Percentiles rank a stretch among this genome's conserved stretches.
Evolutionary conservation across 2,329 filamentous ascomycete species (phyloP).

Genomic region (Emmonsiellopsis sp.): DNA sequence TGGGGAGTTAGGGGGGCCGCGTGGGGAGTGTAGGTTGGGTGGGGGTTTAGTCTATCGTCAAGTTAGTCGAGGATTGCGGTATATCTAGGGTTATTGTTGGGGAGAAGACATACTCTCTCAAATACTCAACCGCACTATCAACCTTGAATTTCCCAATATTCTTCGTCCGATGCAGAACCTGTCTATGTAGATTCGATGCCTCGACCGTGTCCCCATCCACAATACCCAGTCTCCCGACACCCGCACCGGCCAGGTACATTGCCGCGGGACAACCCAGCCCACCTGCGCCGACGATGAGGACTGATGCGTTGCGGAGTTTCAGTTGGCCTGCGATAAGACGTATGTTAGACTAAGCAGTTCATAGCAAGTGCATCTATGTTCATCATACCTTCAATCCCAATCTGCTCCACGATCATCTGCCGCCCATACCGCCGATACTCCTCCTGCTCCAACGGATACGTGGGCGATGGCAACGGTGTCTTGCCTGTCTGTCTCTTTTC

Average conservation of each 20-base stretch:
- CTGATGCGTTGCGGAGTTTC: slow-evolving; percentile 56
- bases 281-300: slow-evolving; percentile 78
- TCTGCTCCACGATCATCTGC: slow-evolving; percentile 77
- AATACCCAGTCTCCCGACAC: slow-evolving; percentile 72
- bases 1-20: slow-evolving; percentile 55
- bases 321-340: slow-evolving; percentile 55
- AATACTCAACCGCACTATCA: slow-evolving; percentile 58
- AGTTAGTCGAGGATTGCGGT: not conserved
- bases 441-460: slow-evolving; percentile 59
- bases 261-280: slow-evolving; percentile 88
- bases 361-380: too few relatives aligned
- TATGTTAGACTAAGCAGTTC: not conserved
- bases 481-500: not conserved
- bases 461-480: slow-evolving; percentile 14
- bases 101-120: slow-evolving; percentile 40
- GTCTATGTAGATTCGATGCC: slow-evolving; percentile 81
- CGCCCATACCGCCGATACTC: slow-evolving; percentile 84
- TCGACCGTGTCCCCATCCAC: slow-evolving; percentile 86
- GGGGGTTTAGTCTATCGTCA: slow-evolving; percentile 57
- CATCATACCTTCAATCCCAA: slow-evolving; percentile 60
- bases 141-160: slow-evolving; percentile 71
- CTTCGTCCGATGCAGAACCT: slow-evolving; percentile 67
- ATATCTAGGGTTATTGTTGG: not conserved
- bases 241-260: slow-evolving; percentile 83
- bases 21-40: slow-evolving; percentile 55